A percentile compares a stretch with the other conserved stretches of the same genome.
These are phyloP conservation scores for Phytophthora crassamura DNA, from an alignment of 352 stramenopile genomes.

Conservation along the genomic window DNA sequence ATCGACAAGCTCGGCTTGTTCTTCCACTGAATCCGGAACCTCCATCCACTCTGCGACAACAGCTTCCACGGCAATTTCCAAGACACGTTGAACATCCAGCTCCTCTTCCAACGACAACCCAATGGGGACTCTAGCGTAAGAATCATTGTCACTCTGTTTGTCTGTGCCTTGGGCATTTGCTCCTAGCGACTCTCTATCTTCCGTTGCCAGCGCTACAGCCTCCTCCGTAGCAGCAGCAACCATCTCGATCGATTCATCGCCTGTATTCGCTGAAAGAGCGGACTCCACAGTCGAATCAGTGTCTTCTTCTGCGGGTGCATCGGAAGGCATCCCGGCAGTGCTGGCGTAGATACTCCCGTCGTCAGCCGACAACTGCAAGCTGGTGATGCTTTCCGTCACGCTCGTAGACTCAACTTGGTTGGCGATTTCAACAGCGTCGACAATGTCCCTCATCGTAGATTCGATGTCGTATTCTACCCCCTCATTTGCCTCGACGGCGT, in stretches of 20 bases:
- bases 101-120: constrained; percentile 1
- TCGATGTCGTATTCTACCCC: too few relatives aligned
- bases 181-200: constrained; percentile 18
- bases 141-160: constrained; percentile 23
- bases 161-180: constrained; percentile 12
- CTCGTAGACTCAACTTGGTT: too few relatives aligned
- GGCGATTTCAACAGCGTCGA: too few relatives aligned
- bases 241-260: not conserved
- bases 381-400: too few relatives aligned
- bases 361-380: not conserved
- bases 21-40: not conserved
- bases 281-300: not conserved
- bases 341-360: not conserved
- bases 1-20: not conserved
- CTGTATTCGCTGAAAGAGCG: not conserved
- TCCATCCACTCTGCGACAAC: not conserved
- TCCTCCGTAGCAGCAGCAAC: not conserved
- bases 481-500: too few relatives aligned
- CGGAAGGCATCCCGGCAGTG: not conserved
- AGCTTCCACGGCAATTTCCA: constrained; percentile 14
- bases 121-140: constrained; percentile 7
- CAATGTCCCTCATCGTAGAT: too few relatives aligned
- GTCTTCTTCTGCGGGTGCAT: not conserved
- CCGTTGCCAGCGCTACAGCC: not conserved
- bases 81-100: not conserved